phyloP scores from a whole-genome alignment of 768 basidiomycete species.

The Phlebiopsis gigantea region DNA sequence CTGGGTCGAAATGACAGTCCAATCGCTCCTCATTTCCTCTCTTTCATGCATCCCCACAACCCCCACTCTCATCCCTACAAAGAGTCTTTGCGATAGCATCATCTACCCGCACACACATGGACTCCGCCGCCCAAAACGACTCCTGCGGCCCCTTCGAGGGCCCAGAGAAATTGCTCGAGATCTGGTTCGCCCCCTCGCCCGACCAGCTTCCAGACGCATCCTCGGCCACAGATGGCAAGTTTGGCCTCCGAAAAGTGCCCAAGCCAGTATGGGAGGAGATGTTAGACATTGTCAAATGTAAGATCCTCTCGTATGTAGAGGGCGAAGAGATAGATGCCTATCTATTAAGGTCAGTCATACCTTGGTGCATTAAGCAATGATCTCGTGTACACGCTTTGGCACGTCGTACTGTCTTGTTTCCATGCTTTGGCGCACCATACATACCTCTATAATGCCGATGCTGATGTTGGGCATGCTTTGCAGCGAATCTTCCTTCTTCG shows the following conservation, averaged over 20 bases:
- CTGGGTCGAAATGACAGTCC: slow-evolving; percentile 6
- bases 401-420: neutral
- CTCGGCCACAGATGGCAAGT: slow-evolving; percentile 35
- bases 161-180: slow-evolving; percentile 91
- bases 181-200: slow-evolving; percentile 90
- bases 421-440: neutral
- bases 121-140: slow-evolving; percentile 6
- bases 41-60: slow-evolving; percentile 24
- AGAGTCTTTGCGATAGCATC: slow-evolving; percentile 24
- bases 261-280: slow-evolving; percentile 90
- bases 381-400: no score
- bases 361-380: no score
- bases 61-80: slow-evolving; percentile 14
- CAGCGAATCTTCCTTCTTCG: slow-evolving; percentile 96
- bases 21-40: slow-evolving; percentile 7
- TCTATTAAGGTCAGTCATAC: slow-evolving; percentile 75
- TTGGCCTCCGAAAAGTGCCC: slow-evolving; percentile 74
- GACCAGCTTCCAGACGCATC: slow-evolving; percentile 47
- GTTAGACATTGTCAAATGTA: slow-evolving; percentile 95
- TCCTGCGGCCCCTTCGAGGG: slow-evolving; percentile 61
- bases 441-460: neutral
- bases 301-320: slow-evolving; percentile 85
- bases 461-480: neutral
- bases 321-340: slow-evolving; percentile 94
- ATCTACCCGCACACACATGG: slow-evolving; percentile 3